Evolutionary conservation across 768 basidiomycete genomes (phyloP).

Genomic region (Tulasnella sp.): DNA sequence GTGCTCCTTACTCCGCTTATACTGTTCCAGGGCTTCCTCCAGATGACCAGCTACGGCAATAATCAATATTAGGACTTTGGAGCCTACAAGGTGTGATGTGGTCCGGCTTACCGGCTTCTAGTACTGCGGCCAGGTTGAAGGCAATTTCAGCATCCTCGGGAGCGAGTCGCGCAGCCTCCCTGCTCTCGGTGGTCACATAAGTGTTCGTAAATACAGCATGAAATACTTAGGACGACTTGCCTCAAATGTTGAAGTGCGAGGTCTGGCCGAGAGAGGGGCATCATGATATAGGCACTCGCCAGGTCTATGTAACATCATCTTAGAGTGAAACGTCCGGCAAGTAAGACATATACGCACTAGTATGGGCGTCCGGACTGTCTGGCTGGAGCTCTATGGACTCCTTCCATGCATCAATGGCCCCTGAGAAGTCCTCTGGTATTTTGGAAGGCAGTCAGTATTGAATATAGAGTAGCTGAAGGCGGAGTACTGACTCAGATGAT

Average conservation of each 20-base stretch:
- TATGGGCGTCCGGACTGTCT: conserved; percentile 74
- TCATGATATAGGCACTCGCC: conserved; percentile 81
- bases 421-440: conserved; percentile 66
- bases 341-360: conserved; percentile 43
- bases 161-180: conserved; percentile 67
- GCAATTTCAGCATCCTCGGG: conserved; percentile 87
- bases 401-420: conserved; percentile 77
- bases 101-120: conserved; percentile 72
- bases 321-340: conserved; percentile 11
- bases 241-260: conserved; percentile 74
- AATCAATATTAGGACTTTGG: conserved; percentile 14
- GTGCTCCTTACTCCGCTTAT: conserved; percentile 62
- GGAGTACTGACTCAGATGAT: conserved; percentile 60
- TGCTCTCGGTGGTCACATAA: conserved; percentile 26
- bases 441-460: not conserved
- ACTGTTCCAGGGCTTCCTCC: conserved; percentile 68
- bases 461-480: not conserved
- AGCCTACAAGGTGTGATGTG: not conserved
- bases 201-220: conserved; percentile 23
- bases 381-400: conserved; percentile 73
- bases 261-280: conserved; percentile 66
- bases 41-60: conserved; percentile 51
- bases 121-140: conserved; percentile 81
- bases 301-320: conserved; percentile 41
- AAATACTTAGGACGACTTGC: conserved; percentile 32